Percentiles rank a stretch among this genome's conserved stretches.
These are phyloP conservation scores for Sphenostylis stenocarpa DNA, from an alignment of 306 rosid genomes.

Conservation along the genomic window DNA sequence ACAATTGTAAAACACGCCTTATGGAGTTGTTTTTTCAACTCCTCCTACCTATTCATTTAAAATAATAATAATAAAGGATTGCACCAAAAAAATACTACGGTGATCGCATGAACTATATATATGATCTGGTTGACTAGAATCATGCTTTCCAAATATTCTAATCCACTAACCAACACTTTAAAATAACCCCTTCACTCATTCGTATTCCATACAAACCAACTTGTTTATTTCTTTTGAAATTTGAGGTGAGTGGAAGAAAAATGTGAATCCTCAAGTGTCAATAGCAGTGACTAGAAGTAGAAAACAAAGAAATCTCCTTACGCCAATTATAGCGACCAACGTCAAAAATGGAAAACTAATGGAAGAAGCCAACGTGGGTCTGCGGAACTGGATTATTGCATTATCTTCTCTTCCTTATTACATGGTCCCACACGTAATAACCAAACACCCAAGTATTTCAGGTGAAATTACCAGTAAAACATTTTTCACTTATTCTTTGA, in stretches of 20 bases:
- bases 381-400: constrained; percentile 5
- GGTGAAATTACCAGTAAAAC: too few relatives aligned
- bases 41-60: too few relatives aligned
- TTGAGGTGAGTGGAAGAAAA: background rate
- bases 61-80: background rate
- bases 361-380: background rate
- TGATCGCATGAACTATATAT: too few relatives aligned
- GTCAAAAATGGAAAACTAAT: constrained; percentile 1
- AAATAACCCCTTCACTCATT: too few relatives aligned
- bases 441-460: too few relatives aligned
- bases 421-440: constrained; percentile 16
- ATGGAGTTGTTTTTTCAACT: too few relatives aligned
- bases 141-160: background rate
- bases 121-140: background rate
- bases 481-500: too few relatives aligned
- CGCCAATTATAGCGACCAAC: constrained; percentile 8
- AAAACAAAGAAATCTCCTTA: background rate
- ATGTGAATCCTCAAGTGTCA: background rate
- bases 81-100: background rate
- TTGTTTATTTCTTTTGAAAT: too few relatives aligned
- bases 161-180: background rate
- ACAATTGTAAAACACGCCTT: too few relatives aligned
- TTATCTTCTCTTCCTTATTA: background rate
- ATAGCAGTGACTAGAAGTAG: background rate
- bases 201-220: too few relatives aligned